Evolutionary conservation across 495 filamentous ascomycete genomes (phyloP).

Genomic region (Ascodesmis nigricans): DNA sequence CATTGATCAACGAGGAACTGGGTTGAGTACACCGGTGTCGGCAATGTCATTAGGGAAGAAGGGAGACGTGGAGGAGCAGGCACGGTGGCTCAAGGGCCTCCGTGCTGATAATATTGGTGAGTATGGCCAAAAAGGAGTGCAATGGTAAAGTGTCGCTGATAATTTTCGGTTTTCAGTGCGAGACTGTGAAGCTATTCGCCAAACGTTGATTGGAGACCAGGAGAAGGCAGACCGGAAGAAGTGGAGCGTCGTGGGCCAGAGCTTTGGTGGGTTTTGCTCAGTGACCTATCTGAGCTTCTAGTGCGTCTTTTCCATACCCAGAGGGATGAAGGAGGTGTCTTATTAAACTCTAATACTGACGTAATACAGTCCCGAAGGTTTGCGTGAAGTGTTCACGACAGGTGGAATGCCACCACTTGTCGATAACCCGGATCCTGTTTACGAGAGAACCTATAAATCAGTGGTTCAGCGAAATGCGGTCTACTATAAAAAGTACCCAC

Average conservation of each 20-base stretch:
- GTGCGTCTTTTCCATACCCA: conserved; percentile 24
- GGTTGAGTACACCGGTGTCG: conserved; percentile 57
- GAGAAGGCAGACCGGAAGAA: conserved; percentile 48
- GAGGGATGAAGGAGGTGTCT: too few relatives aligned
- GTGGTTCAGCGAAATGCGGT: conserved; percentile 41
- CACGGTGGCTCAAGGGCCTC: conserved; percentile 63
- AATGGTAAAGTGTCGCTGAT: too few relatives aligned
- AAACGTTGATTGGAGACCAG: conserved; percentile 36
- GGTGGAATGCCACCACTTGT: conserved; percentile 65
- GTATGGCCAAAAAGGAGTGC: too few relatives aligned
- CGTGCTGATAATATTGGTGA: conserved; percentile 57
- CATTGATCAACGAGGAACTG: conserved; percentile 76
- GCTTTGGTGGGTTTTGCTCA: conserved; percentile 72
- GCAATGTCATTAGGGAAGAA: conserved; percentile 41
- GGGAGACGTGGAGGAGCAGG: conserved; percentile 38
- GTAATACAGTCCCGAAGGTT: conserved; percentile 36
- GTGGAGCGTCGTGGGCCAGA: conserved; percentile 72
- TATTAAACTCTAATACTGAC: background rate
- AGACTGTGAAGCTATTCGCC: conserved; percentile 70
- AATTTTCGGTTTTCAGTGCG: conserved; percentile 35
- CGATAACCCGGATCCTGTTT: conserved; percentile 50
- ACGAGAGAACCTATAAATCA: conserved; percentile 46
- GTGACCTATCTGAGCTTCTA: conserved; percentile 62
- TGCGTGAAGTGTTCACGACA: conserved; percentile 48
- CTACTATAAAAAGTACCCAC: conserved; percentile 71